Percentiles rank a stretch among this genome's conserved stretches.
phyloP scores from a whole-genome alignment of 352 stramenopile species.

The Phytophthora tentaculata region DNA sequence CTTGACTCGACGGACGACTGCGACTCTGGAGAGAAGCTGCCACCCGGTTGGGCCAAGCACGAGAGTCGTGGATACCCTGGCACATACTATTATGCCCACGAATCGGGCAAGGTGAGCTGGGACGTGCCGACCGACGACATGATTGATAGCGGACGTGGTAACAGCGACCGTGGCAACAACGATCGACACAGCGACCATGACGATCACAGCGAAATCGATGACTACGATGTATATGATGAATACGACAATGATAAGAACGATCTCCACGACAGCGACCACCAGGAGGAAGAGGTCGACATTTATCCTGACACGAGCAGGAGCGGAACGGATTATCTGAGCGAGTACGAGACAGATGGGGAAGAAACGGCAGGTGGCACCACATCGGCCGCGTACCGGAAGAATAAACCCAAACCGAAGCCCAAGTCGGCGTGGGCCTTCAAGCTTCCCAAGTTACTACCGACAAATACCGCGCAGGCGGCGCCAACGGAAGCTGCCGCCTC shows the following conservation, averaged over 20 bases:
- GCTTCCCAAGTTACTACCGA: conserved; percentile 48
- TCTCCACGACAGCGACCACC: conserved; percentile 13
- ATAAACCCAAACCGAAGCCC: conserved; percentile 45
- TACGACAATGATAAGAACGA: conserved; percentile 18
- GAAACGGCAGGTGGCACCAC: conserved; percentile 37
- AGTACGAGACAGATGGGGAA: conserved; percentile 37
- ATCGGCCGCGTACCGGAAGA: conserved; percentile 39
- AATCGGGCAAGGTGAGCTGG: conserved; percentile 70
- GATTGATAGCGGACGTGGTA: conserved; percentile 10
- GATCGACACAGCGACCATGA: conserved; percentile 25
- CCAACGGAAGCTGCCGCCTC: conserved; percentile 34
- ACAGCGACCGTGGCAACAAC: conserved; percentile 7
- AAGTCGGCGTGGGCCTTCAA: conserved; percentile 53
- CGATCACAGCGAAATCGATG: conserved; percentile 33
- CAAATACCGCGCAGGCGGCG: conserved; percentile 21
- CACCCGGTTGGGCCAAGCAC: conserved; percentile 64
- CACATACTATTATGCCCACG: conserved; percentile 73
- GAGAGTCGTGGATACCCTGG: conserved; percentile 70
- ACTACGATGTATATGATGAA: conserved; percentile 22
- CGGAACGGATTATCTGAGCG: conserved; percentile 35
- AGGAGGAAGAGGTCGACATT: conserved; percentile 17
- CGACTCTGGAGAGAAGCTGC: conserved; percentile 41
- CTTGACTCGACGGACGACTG: conserved; percentile 46
- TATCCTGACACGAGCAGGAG: conserved; percentile 27
- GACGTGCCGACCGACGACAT: conserved; percentile 56